Evolutionary conservation across 2,329 filamentous ascomycete species (phyloP), one percentile per base, ranked within the genome.

Genomic region (Chrysoporthe deuterocubensis): DNA sequence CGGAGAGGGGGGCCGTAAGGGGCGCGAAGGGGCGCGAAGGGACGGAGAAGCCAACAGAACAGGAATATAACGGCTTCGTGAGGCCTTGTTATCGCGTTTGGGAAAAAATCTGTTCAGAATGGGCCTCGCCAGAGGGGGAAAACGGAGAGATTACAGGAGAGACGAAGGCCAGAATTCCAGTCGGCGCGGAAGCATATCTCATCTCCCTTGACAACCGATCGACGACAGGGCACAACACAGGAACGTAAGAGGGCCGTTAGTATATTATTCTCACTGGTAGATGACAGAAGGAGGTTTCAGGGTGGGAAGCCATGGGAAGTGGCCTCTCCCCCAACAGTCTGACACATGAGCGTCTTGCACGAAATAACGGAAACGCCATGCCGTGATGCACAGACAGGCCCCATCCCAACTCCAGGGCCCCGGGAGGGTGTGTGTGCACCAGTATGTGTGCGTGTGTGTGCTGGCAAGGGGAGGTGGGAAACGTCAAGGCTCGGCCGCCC

Each of bases 91-190:
- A 40, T 13, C 16, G 54, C 34, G 6, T n/a, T 4, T 37, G 32
- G 54, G 32, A 18, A 34, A 64, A 62, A 42, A 52, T 48, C 32
- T 58, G 65, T 54, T 62, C 40, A 46, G 66, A 61, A 60, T 57
- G 37, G 54, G 59, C 40, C 63, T 62, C 42, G 66, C 66, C 58
- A 57, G 42, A 40, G 46, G 64, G 43, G 64, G 43, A 64, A 67
- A 21, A 42, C 18, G 54, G 21, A 48, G 3, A 34, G n/a, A 59
- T 67, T 56, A 64, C 48, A 61, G 50, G 54, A 16, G 13, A 43
- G 57, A 65, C 44, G 52, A 42, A 9, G 21, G 34, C 16, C 34
- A 42, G 40, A 44, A 60, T 60, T 60, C 57, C 40, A 44, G 57
- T 46, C 54, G 40, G 5, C 6, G 14, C 13, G n/a, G n/a, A 13